These are phyloP conservation scores for Aspergillus wentii DNA, from an alignment of 495 filamentous ascomycete species.

Conservation along the genomic window DNA sequence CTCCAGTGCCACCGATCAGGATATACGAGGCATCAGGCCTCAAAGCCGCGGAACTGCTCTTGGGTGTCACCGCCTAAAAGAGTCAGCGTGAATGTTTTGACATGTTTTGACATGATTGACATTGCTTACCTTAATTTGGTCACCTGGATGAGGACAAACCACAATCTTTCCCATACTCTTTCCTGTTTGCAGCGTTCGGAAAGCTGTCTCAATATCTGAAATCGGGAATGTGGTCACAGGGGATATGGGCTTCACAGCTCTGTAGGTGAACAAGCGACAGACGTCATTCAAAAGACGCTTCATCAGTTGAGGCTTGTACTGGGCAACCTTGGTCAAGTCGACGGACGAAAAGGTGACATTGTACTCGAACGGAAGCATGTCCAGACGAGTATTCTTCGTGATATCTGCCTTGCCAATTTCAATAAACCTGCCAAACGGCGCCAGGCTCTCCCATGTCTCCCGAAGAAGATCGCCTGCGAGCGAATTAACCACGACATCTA, in stretches of 20 bases:
- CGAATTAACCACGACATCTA: conserved; percentile 19
- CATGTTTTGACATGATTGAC: no score
- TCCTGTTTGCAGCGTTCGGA: conserved; percentile 45
- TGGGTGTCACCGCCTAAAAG: no score
- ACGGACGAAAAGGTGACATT: conserved; percentile 33
- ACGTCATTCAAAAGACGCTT: conserved; percentile 25
- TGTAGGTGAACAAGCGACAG: conserved; percentile 21
- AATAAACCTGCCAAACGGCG: conserved; percentile 4
- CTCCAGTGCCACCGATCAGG: conserved; percentile 49
- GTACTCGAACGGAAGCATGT: conserved; percentile 39
- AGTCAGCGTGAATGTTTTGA: no score
- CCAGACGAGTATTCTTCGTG: conserved; percentile 20
- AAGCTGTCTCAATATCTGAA: conserved; percentile 45
- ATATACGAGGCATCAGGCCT: conserved; percentile 43
- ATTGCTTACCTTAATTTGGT: conserved; percentile 55
- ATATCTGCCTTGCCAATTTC: conserved; percentile 13
- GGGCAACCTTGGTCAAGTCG: conserved; percentile 22
- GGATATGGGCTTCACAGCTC: conserved; percentile 20
- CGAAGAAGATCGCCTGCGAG: conserved; percentile 19
- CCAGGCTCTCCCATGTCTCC: conserved; percentile 26
- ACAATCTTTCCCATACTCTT: conserved; percentile 33
- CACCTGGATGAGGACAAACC: conserved; percentile 45
- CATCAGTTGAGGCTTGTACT: conserved; percentile 28
- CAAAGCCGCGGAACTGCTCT: no score
- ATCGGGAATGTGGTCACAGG: conserved; percentile 35